A percentile compares a stretch with the other conserved stretches of the same genome.
phyloP scores from a whole-genome alignment of 768 basidiomycete genomes.

The Epithele typhae region DNA sequence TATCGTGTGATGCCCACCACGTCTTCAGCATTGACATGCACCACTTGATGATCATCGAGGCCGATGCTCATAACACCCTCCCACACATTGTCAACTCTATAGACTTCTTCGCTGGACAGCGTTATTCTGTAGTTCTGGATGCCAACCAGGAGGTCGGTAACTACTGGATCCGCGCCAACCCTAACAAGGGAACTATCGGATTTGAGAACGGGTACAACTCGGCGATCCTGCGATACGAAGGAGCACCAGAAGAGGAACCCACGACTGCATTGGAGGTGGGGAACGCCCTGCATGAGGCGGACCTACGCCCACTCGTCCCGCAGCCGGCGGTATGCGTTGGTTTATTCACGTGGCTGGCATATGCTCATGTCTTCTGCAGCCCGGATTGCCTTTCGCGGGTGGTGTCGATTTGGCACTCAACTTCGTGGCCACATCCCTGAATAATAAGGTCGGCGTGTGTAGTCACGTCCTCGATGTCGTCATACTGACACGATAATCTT shows the following conservation, averaged over 20 bases:
- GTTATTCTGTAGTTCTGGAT: constrained; percentile 28
- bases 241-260: constrained; percentile 34
- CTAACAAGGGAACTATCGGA: constrained; percentile 14
- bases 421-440: too few relatives aligned
- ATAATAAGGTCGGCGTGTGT: too few relatives aligned
- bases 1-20: constrained; percentile 42
- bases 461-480: too few relatives aligned
- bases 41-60: constrained; percentile 42
- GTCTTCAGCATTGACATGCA: constrained; percentile 44
- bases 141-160: constrained; percentile 39
- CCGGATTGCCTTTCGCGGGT: constrained; percentile 14
- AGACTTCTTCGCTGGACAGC: constrained; percentile 37
- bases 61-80: constrained; percentile 35
- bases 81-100: constrained; percentile 38
- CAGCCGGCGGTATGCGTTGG: constrained; percentile 16
- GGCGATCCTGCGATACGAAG: constrained; percentile 40
- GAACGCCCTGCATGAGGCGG: constrained; percentile 9
- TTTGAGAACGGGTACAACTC: constrained; percentile 32
- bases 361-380: constrained; percentile 1
- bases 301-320: constrained; percentile 20
- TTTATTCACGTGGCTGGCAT: neutral
- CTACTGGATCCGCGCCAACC: constrained; percentile 24
- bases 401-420: constrained; percentile 20
- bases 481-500: too few relatives aligned
- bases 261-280: constrained; percentile 11